These are phyloP conservation scores for Paecilomyces fulvus DNA, from an alignment of 2,329 filamentous ascomycete species.

Conservation along the genomic window DNA sequence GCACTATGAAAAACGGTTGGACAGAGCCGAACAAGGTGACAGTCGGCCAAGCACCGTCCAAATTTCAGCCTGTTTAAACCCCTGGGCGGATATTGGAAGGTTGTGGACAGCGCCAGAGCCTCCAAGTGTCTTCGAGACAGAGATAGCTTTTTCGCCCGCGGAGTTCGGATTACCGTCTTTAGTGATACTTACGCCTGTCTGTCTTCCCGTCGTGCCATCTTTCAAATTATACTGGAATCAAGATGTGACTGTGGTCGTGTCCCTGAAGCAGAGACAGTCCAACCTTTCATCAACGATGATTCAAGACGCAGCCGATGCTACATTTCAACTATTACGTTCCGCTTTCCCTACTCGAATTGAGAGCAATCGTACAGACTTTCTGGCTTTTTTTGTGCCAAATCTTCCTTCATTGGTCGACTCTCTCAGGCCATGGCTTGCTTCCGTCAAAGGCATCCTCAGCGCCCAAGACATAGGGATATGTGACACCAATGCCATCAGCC, in stretches of 20 bases:
- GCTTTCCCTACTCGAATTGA: slow-evolving; percentile 12
- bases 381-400: slow-evolving; percentile 14
- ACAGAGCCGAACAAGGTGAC: slow-evolving; percentile 26
- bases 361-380: slow-evolving; percentile 9
- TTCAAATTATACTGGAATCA: slow-evolving; percentile 24
- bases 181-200: slow-evolving; percentile 16
- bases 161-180: slow-evolving; percentile 9
- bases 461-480: slow-evolving; percentile 1
- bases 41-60: slow-evolving; percentile 18
- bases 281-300: slow-evolving; percentile 2
- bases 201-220: slow-evolving; percentile 12
- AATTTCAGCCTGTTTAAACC: slow-evolving; percentile 25
- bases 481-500: slow-evolving; percentile 1
- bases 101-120: slow-evolving; percentile 13
- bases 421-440: slow-evolving; percentile 11
- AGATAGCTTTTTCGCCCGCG: slow-evolving; percentile 11
- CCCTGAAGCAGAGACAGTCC: slow-evolving; percentile 6
- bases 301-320: slow-evolving; percentile 8
- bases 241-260: slow-evolving; percentile 11
- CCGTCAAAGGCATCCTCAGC: slow-evolving; percentile 8
- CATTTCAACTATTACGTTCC: slow-evolving; percentile 13
- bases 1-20: slow-evolving; percentile 25
- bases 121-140: slow-evolving; percentile 9
- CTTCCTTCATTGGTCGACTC: slow-evolving; percentile 1
- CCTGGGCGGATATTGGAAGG: slow-evolving; percentile 29